Conservation (phyloP, 164 flowering plant genomes). For the Platanus orientalis region DNA sequence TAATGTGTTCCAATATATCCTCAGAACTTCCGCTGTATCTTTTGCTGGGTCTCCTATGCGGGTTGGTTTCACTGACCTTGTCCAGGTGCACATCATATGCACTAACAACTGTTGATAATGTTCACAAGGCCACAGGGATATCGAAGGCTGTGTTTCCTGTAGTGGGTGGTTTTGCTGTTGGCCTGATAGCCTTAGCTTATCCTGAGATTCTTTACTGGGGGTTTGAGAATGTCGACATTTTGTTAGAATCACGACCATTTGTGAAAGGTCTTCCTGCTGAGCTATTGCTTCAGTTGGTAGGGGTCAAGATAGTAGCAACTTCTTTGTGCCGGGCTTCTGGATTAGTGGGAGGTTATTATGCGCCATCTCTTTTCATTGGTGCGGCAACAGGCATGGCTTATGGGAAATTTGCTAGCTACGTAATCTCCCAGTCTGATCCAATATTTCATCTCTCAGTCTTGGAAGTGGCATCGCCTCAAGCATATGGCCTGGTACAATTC, state of each 20-base stretch:
- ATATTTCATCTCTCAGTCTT: slow-evolving; percentile 51
- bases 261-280: slow-evolving; percentile 62
- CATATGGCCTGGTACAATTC: slow-evolving; percentile 85
- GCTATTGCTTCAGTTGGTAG: slow-evolving; percentile 74
- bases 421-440: slow-evolving; percentile 49
- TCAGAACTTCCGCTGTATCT: slow-evolving; percentile 96
- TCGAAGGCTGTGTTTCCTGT: slow-evolving; percentile 66
- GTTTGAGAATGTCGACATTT: slow-evolving; percentile 81
- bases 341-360: slow-evolving; percentile 94
- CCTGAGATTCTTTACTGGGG: slow-evolving; percentile 98
- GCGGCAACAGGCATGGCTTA: slow-evolving; percentile 97
- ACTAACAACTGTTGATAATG: slow-evolving; percentile 32
- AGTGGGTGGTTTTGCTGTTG: slow-evolving; percentile 68
- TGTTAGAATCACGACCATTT: slow-evolving; percentile 78
- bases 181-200: slow-evolving; percentile 77
- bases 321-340: slow-evolving; percentile 88
- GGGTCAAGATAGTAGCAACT: slow-evolving; percentile 71
- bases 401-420: slow-evolving; percentile 60
- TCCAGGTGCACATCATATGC: slow-evolving; percentile 66
- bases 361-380: slow-evolving; percentile 93
- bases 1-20: slow-evolving; percentile 21
- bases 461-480: slow-evolving; percentile 97
- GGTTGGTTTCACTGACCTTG: slow-evolving; percentile 71
- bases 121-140: slow-evolving; percentile 46
- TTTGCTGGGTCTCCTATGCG: slow-evolving; percentile 81